Evolutionary conservation across 2,329 filamentous ascomycete genomes (phyloP).

Genomic region (Ophiocordyceps camponoti-leonardi): DNA sequence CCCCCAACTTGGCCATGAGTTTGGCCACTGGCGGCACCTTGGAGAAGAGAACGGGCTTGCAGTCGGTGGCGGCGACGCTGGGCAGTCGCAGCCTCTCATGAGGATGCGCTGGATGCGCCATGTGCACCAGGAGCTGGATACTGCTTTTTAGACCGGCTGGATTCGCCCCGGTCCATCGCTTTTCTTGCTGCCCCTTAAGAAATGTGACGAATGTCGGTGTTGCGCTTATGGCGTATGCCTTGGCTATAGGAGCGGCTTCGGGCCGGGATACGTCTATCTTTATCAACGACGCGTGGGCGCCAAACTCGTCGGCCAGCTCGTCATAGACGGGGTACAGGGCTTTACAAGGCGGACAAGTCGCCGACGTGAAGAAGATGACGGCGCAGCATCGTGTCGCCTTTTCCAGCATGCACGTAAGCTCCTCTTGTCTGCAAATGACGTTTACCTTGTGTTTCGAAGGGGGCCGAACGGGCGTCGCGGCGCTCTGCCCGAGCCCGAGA

Average conservation of each 20-base stretch:
- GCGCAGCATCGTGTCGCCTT: constrained; percentile 53
- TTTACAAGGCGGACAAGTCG: constrained; percentile 74
- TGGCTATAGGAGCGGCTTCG: constrained; percentile 43
- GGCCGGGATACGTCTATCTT: constrained; percentile 64
- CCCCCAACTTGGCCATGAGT: constrained; percentile 60
- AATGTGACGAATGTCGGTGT: constrained; percentile 88
- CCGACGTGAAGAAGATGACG: constrained; percentile 82
- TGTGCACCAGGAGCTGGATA: constrained; percentile 55
- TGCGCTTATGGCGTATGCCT: constrained; percentile 49
- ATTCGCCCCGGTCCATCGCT: constrained; percentile 69
- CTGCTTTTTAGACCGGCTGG: constrained; percentile 50
- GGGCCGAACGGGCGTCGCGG: constrained; percentile 6
- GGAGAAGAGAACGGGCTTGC: constrained; percentile 52
- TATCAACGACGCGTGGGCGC: constrained; percentile 52
- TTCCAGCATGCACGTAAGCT: constrained; percentile 19
- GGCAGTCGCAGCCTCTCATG: constrained; percentile 58
- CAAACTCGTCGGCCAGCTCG: constrained; percentile 57
- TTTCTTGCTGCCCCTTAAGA: constrained; percentile 54
- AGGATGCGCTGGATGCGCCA: constrained; percentile 58
- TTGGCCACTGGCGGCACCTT: constrained; percentile 76
- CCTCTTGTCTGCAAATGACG: constrained; percentile 30
- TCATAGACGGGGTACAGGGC: constrained; percentile 69
- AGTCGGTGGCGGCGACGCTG: constrained; percentile 44
- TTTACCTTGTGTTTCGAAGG: constrained; percentile 28
- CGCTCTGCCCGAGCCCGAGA: constrained; percentile 29